Conservation (phyloP, 2,329 filamentous ascomycete genomes). For the Myriosclerotinia curreyana region DNA sequence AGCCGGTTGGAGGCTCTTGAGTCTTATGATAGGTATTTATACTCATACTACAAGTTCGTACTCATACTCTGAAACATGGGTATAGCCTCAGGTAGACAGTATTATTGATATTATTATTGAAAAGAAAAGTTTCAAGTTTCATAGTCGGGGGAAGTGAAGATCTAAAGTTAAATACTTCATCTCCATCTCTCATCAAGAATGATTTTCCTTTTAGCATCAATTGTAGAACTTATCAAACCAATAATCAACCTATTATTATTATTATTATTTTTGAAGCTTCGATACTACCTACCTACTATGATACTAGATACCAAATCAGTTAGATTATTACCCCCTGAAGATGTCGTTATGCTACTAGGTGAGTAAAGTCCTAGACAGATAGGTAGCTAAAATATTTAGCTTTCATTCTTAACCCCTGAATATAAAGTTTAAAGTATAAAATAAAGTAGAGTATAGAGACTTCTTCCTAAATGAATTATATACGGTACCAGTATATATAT, state of each 20-base stretch:
- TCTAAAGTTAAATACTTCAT: neutral
- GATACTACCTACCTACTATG: neutral
- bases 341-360: neutral
- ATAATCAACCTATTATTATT: no score
- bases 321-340: slow-evolving; percentile 4
- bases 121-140: neutral
- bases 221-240: neutral
- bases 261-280: no score
- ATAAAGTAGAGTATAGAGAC: no score
- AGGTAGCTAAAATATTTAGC: neutral
- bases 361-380: neutral
- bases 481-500: no score
- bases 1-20: neutral
- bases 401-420: neutral
- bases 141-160: neutral
- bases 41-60: no score
- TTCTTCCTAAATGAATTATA: no score
- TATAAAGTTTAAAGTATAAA: no score
- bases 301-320: neutral
- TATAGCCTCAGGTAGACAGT: no score
- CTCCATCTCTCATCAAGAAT: neutral
- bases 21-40: no score
- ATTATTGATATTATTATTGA: no score
- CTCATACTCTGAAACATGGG: no score
- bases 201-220: neutral